These are phyloP conservation scores for Picochlorum sp. DNA, from an alignment of 139 green algal species.

Conservation along the genomic window DNA sequence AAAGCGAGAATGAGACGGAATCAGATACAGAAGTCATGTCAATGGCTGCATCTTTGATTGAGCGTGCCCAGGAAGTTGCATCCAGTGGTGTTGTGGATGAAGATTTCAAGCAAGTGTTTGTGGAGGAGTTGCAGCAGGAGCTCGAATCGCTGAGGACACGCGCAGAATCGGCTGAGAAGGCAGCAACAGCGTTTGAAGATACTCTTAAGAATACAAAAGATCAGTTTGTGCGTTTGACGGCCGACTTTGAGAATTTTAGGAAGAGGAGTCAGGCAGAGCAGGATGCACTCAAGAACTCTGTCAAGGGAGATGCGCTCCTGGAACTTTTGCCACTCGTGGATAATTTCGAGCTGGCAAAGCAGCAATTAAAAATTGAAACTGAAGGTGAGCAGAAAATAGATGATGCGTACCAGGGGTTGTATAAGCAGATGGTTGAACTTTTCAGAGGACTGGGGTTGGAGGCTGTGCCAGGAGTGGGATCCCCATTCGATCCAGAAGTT, in stretches of 20 bases:
- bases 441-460: conserved; percentile 80
- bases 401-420: conserved; percentile 80
- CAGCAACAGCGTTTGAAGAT: conserved; percentile 11
- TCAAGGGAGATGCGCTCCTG: conserved; percentile 65
- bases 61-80: conserved; percentile 23
- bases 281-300: conserved; percentile 39
- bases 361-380: conserved; percentile 74
- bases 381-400: conserved; percentile 90
- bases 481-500: conserved; percentile 87
- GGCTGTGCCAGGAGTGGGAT: conserved; percentile 64
- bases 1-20: conserved; percentile 2
- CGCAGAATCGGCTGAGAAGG: conserved; percentile 12
- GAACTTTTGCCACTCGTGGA: conserved; percentile 86
- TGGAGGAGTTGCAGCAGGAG: conserved; percentile 28
- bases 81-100: conserved; percentile 17
- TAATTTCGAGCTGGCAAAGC: conserved; percentile 90
- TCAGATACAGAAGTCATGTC: conserved; percentile 15
- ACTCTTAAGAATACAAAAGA: conserved; percentile 43
- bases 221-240: conserved; percentile 80
- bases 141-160: conserved; percentile 13
- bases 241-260: conserved; percentile 99
- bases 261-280: conserved; percentile 78
- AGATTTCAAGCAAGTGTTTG: conserved; percentile 15
- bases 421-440: conserved; percentile 92
- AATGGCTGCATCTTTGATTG: conserved; percentile 24